Evolutionary conservation across 441 rosid species (phyloP).

Genomic region (Populus hybrid): DNA sequence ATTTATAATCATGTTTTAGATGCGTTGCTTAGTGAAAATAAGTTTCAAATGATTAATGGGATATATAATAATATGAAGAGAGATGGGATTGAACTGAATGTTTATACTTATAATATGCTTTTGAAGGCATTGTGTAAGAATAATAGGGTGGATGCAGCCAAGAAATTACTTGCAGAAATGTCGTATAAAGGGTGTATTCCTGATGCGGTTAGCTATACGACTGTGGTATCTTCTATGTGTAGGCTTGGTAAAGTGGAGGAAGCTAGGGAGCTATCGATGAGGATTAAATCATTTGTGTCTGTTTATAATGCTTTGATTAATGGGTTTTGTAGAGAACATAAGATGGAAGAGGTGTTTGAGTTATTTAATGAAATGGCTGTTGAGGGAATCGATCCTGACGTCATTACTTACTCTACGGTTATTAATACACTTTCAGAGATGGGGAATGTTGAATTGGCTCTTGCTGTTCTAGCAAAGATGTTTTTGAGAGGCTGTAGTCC

Average conservation of each 20-base stretch:
- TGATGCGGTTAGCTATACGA: slow-evolving; percentile 75
- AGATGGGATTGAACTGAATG: slow-evolving; percentile 78
- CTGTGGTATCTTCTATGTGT: slow-evolving; percentile 73
- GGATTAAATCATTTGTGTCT: slow-evolving; percentile 49
- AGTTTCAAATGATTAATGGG: slow-evolving; percentile 65
- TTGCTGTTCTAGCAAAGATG: slow-evolving; percentile 67
- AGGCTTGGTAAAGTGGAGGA: slow-evolving; percentile 63
- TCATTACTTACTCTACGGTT: slow-evolving; percentile 66
- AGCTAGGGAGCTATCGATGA: slow-evolving; percentile 54
- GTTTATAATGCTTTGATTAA: slow-evolving; percentile 70
- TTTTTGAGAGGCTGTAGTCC: slow-evolving; percentile 65
- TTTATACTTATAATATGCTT: slow-evolving; percentile 74
- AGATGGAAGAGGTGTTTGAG: slow-evolving; percentile 46
- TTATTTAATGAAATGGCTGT: slow-evolving; percentile 52
- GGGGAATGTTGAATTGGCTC: slow-evolving; percentile 51
- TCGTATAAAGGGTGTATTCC: slow-evolving; percentile 62
- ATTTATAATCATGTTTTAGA: slow-evolving; percentile 84
- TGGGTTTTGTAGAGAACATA: slow-evolving; percentile 52
- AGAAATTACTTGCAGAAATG: slow-evolving; percentile 75
- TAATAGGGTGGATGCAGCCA: slow-evolving; percentile 63
- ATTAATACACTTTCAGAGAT: slow-evolving; percentile 49
- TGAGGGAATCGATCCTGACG: slow-evolving; percentile 56
- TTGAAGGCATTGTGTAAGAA: slow-evolving; percentile 88
- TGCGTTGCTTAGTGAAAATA: slow-evolving; percentile 66
- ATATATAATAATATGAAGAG: slow-evolving; percentile 77